A percentile compares a stretch with the other conserved stretches of the same genome.
These are phyloP conservation scores for Aspergillus ustus DNA, from an alignment of 2,329 filamentous ascomycete genomes.

Conservation along the genomic window DNA sequence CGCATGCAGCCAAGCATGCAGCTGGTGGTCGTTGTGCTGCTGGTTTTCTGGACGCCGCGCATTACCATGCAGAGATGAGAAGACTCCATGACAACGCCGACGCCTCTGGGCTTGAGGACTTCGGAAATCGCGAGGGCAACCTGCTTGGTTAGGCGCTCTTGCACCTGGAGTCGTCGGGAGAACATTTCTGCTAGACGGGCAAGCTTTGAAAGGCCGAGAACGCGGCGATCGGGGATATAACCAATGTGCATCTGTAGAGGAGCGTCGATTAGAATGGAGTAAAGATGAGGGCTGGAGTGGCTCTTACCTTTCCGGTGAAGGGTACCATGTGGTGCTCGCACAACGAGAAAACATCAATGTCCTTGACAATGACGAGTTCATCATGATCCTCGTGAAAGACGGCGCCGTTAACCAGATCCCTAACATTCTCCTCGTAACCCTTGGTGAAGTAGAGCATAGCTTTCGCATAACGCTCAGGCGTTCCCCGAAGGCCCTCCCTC, in stretches of 20 bases:
- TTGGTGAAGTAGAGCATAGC: slow-evolving; percentile 96
- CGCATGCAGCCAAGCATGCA: slow-evolving; percentile 98
- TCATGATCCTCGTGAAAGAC: slow-evolving; percentile 97
- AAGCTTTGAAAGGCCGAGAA: slow-evolving; percentile 94
- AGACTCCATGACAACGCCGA: slow-evolving; percentile 97
- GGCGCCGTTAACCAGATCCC: slow-evolving; percentile 88
- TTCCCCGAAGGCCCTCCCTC: slow-evolving; percentile 65
- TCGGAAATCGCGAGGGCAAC: slow-evolving; percentile 93
- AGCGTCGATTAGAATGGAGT: not conserved
- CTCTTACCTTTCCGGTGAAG: slow-evolving; percentile 84
- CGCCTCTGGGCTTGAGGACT: slow-evolving; percentile 88
- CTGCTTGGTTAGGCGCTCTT: slow-evolving; percentile 94
- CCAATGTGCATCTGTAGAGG: slow-evolving; percentile 88
- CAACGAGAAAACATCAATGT: slow-evolving; percentile 91
- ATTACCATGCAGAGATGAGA: slow-evolving; percentile 98
- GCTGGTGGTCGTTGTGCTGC: slow-evolving; percentile 86
- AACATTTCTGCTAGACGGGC: slow-evolving; percentile 98
- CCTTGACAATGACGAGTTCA: slow-evolving; percentile 96
- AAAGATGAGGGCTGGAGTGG: not conserved
- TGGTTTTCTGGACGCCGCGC: slow-evolving; percentile 94
- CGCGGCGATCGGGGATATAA: slow-evolving; percentile 89
- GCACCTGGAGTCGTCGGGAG: slow-evolving; percentile 87
- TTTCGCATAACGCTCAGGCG: slow-evolving; percentile 87
- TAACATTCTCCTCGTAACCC: slow-evolving; percentile 93
- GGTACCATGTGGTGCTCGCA: slow-evolving; percentile 98